These are phyloP conservation scores for Ustilago esculenta DNA, from an alignment of 1,284 basidiomycete genomes.

Conservation along the genomic window DNA sequence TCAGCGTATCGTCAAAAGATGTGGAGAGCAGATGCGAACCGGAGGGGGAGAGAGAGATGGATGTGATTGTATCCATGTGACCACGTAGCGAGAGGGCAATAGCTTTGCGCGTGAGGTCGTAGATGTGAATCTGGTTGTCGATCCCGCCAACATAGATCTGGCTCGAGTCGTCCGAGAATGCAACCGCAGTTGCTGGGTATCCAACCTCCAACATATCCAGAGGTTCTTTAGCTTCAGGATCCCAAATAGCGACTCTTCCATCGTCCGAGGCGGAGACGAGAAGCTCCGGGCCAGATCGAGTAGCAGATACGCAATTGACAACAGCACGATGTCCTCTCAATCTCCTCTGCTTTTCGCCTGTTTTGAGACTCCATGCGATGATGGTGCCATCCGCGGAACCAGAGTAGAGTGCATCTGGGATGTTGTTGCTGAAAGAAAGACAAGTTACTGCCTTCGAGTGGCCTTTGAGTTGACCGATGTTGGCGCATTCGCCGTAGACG, in stretches of 20 bases:
- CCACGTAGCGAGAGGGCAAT: conserved; percentile 55
- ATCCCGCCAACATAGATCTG: conserved; percentile 65
- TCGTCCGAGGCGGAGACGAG: conserved; percentile 63
- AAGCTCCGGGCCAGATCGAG: conserved; percentile 50
- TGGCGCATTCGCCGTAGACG: conserved; percentile 60
- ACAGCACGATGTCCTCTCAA: conserved; percentile 62
- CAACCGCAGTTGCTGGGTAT: conserved; percentile 65
- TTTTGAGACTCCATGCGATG: conserved; percentile 56
- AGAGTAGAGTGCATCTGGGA: conserved; percentile 50
- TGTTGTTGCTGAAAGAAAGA: conserved; percentile 50
- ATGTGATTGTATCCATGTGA: conserved; percentile 60
- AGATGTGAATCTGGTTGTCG: conserved; percentile 66
- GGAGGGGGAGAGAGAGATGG: conserved; percentile 55
- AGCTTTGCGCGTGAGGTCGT: conserved; percentile 55
- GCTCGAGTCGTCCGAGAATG: conserved; percentile 62
- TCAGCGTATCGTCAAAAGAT: conserved; percentile 59
- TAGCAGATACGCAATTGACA: conserved; percentile 61
- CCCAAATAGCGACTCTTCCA: conserved; percentile 64
- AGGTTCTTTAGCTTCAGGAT: conserved; percentile 50
- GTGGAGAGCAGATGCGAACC: conserved; percentile 64
- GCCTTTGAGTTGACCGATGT: conserved; percentile 61
- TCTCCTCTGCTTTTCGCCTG: conserved; percentile 59
- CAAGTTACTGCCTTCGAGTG: conserved; percentile 63
- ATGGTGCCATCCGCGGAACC: conserved; percentile 66
- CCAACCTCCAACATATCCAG: conserved; percentile 59